These are phyloP conservation scores for Monosporascus sp. DNA, from an alignment of 2,329 filamentous ascomycete genomes.

Conservation along the genomic window DNA sequence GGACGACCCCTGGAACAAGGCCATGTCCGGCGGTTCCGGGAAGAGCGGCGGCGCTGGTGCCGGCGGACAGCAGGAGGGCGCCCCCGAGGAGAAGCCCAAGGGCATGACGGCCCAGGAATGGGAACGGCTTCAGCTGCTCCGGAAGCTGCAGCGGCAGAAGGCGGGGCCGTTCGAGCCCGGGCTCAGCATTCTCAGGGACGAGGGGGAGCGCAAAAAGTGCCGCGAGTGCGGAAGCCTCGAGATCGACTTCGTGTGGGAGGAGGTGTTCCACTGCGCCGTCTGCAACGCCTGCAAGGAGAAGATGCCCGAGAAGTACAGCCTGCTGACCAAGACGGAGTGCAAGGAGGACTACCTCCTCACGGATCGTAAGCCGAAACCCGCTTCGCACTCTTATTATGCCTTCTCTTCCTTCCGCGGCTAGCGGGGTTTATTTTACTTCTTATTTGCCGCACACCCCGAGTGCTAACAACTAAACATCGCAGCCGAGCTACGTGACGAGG, in stretches of 20 bases:
- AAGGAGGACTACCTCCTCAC: constrained; percentile 93
- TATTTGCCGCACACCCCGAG: no score
- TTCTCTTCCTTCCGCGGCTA: background rate
- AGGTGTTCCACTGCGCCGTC: constrained; percentile 69
- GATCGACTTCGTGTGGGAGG: constrained; percentile 94
- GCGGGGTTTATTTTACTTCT: background rate
- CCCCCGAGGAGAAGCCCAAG: constrained; percentile 60
- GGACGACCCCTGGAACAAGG: constrained; percentile 86
- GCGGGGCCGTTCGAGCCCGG: constrained; percentile 84
- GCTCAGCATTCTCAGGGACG: constrained; percentile 65
- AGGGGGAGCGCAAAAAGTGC: constrained; percentile 65
- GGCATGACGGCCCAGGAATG: constrained; percentile 89
- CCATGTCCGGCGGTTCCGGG: constrained; percentile 47
- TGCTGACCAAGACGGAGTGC: constrained; percentile 95
- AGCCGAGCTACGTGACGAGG: constrained; percentile 86
- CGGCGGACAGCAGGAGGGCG: constrained; percentile 15
- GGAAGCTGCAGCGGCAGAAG: constrained; percentile 65
- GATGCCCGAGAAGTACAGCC: constrained; percentile 83
- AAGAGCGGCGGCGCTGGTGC: constrained; percentile 26
- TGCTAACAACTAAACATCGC: constrained; percentile 4
- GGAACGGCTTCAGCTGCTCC: constrained; percentile 75
- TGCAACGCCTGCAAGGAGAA: constrained; percentile 87
- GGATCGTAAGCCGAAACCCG: constrained; percentile 57
- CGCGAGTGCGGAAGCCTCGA: constrained; percentile 77
- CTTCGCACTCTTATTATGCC: background rate